phyloP scores from a whole-genome alignment of 2,329 filamentous ascomycete genomes.

The Thielaviopsis ethacetica region DNA sequence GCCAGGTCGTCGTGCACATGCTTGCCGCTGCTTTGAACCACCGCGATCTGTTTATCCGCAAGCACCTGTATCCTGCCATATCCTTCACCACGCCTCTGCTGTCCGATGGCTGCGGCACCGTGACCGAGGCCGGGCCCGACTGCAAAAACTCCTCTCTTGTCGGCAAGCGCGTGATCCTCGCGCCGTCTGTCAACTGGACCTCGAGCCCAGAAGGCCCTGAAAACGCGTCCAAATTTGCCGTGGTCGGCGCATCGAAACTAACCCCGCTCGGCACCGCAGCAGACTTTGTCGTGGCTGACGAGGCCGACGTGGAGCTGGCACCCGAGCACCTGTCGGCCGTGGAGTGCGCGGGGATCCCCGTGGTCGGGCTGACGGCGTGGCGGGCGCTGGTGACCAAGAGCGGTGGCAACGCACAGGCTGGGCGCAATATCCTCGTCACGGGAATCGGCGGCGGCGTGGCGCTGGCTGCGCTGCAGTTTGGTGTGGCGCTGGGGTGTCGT shows the following conservation, averaged over 20 bases:
- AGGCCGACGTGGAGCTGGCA: constrained; percentile 57
- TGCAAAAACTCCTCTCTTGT: constrained; percentile 25
- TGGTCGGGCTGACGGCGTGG: constrained; percentile 81
- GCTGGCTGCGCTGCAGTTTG: constrained; percentile 66
- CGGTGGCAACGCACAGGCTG: constrained; percentile 41
- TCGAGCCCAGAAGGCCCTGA: constrained; percentile 59
- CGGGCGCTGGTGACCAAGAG: constrained; percentile 69
- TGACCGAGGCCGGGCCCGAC: constrained; percentile 45
- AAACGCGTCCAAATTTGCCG: constrained; percentile 37
- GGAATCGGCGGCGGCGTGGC: constrained; percentile 91
- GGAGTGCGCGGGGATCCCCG: constrained; percentile 70
- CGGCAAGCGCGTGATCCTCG: constrained; percentile 58
- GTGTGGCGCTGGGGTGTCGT: constrained; percentile 53
- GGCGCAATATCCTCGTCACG: constrained; percentile 67
- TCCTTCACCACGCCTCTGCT: constrained; percentile 65
- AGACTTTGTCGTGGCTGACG: constrained; percentile 55
- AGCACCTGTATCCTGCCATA: constrained; percentile 76
- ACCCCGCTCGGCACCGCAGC: constrained; percentile 51
- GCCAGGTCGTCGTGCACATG: constrained; percentile 60
- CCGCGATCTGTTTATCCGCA: constrained; percentile 85
- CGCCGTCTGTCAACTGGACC: constrained; percentile 65
- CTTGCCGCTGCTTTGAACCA: constrained; percentile 79
- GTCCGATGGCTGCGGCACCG: constrained; percentile 65
- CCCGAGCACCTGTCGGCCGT: constrained; percentile 54
- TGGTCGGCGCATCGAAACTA: constrained; percentile 51